These are phyloP conservation scores for Diutina rugosa DNA, from an alignment of 1,139 yeast species.

Conservation along the genomic window DNA sequence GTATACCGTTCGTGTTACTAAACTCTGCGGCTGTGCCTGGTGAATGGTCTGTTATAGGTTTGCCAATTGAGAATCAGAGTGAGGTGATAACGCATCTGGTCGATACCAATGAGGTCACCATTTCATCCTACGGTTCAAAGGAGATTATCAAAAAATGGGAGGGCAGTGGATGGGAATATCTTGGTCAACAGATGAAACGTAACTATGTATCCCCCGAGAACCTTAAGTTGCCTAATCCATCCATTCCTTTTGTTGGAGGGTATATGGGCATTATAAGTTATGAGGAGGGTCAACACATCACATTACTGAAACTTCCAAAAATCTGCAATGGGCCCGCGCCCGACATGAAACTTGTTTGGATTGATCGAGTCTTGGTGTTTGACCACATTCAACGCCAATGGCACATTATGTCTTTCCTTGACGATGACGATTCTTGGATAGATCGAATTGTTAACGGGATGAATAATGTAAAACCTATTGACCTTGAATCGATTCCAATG, in stretches of 20 bases:
- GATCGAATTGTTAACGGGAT: constrained; percentile 9
- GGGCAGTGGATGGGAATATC: not conserved
- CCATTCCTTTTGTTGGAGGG: constrained; percentile 74
- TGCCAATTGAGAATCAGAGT: constrained; percentile 42
- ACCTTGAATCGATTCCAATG: constrained; percentile 11
- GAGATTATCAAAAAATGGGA: not conserved
- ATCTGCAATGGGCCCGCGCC: constrained; percentile 30
- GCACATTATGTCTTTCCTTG: constrained; percentile 40
- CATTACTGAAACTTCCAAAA: constrained; percentile 18
- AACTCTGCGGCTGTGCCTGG: constrained; percentile 78
- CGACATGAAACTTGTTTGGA: constrained; percentile 62
- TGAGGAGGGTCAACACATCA: constrained; percentile 58
- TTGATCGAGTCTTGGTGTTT: constrained; percentile 52
- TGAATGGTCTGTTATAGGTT: constrained; percentile 74
- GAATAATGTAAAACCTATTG: constrained; percentile 5
- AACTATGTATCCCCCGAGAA: constrained; percentile 3
- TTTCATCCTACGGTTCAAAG: not conserved
- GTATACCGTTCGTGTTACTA: constrained; percentile 38
- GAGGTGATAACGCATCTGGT: constrained; percentile 51
- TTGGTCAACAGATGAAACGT: not conserved
- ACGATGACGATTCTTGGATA: constrained; percentile 12
- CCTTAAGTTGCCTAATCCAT: constrained; percentile 2
- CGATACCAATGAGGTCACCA: constrained; percentile 8
- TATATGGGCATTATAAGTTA: constrained; percentile 74
- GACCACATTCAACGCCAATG: constrained; percentile 36